Evolutionary conservation across 371 early-diverging fungal genomes (phyloP), one percentile per base, ranked within the genome.

Genomic region (Hamiltosporidium tvaerminnensis): DNA sequence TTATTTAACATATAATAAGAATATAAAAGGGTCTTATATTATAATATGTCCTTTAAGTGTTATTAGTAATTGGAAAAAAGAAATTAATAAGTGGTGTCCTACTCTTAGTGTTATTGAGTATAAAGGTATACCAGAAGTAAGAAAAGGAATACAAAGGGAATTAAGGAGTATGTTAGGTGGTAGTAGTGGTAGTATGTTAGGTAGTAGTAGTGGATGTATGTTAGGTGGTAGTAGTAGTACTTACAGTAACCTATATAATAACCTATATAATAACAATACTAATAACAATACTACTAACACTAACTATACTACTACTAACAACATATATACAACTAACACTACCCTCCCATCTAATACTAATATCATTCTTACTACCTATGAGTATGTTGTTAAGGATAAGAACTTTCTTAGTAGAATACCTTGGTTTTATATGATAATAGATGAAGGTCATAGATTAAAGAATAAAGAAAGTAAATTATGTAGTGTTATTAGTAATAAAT

Each of bases 361-460:
- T 72, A 94, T 95, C 5, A 78, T 93, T 33, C 76, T 98, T 59
- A 95, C 97, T 14, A 95, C 95, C 0, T 96, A 87, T 80, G 92
- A 96, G 76, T 93, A 89, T 77, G 86, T 92, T 56, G 91, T 92
- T 80, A 85, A 85, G 72, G 94, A 93, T 68, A 81, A 84, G 63
- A 84, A 83, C 1, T 81, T 85, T 10, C 78, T 95, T 34, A 79
- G 82, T 64, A 86, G 86, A 72, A 82, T 90, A 71, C 85, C 87
- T 69, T 96, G 91, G 90, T 79, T 87, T 31, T 85, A 92, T 73
- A 84, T 87, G 78, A 89, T 97, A 66, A 87, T 95, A 67, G 96
- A 97, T 74, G 97, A 97, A 79, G 96, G 94, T 35, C 96, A 97
- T 73, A 86, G 95, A 71, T 86, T 96, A 84, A 96, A 96, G 80